Conservation (phyloP, 805 yeast species). For the Cyberlindnera xishuangbannaensis region DNA sequence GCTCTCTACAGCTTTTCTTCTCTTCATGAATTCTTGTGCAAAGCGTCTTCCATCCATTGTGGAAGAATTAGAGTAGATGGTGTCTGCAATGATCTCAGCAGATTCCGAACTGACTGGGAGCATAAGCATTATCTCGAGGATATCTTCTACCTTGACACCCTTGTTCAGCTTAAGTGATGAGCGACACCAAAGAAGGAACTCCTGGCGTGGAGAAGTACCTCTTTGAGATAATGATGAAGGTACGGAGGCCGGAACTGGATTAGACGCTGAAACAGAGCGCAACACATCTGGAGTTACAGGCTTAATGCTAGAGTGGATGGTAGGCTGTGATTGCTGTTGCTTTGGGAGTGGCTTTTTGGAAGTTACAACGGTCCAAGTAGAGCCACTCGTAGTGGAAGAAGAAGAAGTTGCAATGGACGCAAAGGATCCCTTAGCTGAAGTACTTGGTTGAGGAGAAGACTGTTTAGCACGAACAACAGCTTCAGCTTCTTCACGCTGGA, state of each 20-base stretch:
- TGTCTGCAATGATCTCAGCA: conserved; percentile 82
- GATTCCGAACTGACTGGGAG: conserved; percentile 75
- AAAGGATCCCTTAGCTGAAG: conserved; percentile 15
- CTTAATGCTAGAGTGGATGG: conserved; percentile 11
- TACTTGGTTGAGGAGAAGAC: background rate
- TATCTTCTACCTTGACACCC: conserved; percentile 72
- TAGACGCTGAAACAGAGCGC: conserved; percentile 32
- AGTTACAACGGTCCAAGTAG: conserved; percentile 37
- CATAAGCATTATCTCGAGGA: conserved; percentile 72
- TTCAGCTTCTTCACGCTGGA: conserved; percentile 52
- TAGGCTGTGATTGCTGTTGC: conserved; percentile 8
- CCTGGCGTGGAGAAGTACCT: conserved; percentile 44
- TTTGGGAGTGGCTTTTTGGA: conserved; percentile 14
- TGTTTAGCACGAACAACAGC: conserved; percentile 23
- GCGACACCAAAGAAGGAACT: conserved; percentile 69
- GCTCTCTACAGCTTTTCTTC: conserved; percentile 66
- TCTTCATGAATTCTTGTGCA: conserved; percentile 82
- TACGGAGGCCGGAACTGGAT: conserved; percentile 6
- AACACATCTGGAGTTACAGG: conserved; percentile 29
- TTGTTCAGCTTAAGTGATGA: conserved; percentile 60
- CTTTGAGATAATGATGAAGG: too few species aligned
- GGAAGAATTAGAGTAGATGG: conserved; percentile 80
- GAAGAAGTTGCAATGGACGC: conserved; percentile 21
- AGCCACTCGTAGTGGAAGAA: conserved; percentile 2
- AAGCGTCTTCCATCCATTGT: conserved; percentile 93